Evolutionary conservation across 768 basidiomycete genomes (phyloP), one percentile per base, ranked within the genome.

Genomic region (Mycena belliarum): DNA sequence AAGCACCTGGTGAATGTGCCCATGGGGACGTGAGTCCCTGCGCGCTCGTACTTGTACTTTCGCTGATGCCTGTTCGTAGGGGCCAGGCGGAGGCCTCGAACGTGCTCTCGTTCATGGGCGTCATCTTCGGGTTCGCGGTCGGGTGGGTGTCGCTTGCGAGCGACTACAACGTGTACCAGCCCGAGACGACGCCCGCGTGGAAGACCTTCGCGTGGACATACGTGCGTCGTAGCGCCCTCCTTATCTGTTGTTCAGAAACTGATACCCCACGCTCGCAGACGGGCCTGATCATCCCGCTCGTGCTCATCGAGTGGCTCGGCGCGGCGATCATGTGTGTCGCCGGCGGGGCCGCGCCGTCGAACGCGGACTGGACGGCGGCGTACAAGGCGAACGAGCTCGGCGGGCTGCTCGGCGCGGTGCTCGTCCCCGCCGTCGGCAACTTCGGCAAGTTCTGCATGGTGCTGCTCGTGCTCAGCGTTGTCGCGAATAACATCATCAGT

Each of bases 371-470:
- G 72, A 61, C 51, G 6, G 73, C 65, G 4, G 72, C 69, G 0
- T 79, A 75, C 65, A 65, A 47, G 0, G 58, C 64, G 11, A 69
- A 74, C 35, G 74, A 75, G 61, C 74, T 81, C 38, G 81, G 81
- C 33, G 80, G 79, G 11, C 73, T 83, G 4, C 66, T 83, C 57
- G 72, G 72, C 15, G 76, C 82, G 4, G 79, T 84, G 72, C 73
- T 84, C 20, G 69, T 70, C 35, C 83, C 83, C 6, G 62, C 46
- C 23, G 74, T 72, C 3, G 82, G 82, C 18, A 75, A 75, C 52
- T 84, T 84, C 65, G 78, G 83, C 11, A 82, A 82, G 59, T 80
- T 85, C 73, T 72, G 85, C 51, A 80, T 80, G 3, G 82, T 86
- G 48, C 66, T 89, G 33, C 73, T 81, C 32, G 78, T 79, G 4